A percentile compares a stretch with the other conserved stretches of the same genome.
These are phyloP conservation scores for Leccinum holopus DNA, from an alignment of 1,284 basidiomycete genomes.

Conservation along the genomic window DNA sequence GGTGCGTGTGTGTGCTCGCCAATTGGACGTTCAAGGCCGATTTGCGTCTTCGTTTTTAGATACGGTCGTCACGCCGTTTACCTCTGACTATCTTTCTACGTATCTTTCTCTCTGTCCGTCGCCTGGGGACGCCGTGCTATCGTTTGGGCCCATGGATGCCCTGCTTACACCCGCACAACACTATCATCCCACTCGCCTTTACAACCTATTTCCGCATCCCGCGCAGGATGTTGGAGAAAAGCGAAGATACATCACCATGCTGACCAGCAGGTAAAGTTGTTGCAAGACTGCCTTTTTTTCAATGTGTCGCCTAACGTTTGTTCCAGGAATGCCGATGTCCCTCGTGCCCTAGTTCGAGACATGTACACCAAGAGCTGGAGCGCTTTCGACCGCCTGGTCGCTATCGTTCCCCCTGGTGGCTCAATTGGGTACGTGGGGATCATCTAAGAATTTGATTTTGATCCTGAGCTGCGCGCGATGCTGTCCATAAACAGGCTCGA, in stretches of 20 bases:
- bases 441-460: not conserved
- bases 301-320: not conserved
- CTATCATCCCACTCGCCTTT: constrained; percentile 68
- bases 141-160: constrained; percentile 77
- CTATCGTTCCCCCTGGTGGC: constrained; percentile 82
- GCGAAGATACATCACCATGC: constrained; percentile 64
- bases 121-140: constrained; percentile 65
- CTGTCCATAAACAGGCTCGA: constrained; percentile 58
- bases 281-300: not conserved
- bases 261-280: constrained; percentile 57
- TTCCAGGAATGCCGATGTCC: constrained; percentile 78
- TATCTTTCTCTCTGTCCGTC: constrained; percentile 75
- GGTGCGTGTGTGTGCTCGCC: constrained; percentile 40
- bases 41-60: constrained; percentile 40
- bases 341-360: constrained; percentile 77
- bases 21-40: not conserved
- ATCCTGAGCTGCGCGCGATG: constrained; percentile 2
- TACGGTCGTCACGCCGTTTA: constrained; percentile 72
- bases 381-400: constrained; percentile 79
- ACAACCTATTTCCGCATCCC: constrained; percentile 72
- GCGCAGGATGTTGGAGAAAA: constrained; percentile 73
- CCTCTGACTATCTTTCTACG: constrained; percentile 66
- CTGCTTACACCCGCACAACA: constrained; percentile 70
- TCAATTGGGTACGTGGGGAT: constrained; percentile 66
- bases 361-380: constrained; percentile 91